These are phyloP conservation scores for Paramecium sonneborni DNA, from an alignment of 73 alveolate species.

Conservation along the genomic window DNA sequence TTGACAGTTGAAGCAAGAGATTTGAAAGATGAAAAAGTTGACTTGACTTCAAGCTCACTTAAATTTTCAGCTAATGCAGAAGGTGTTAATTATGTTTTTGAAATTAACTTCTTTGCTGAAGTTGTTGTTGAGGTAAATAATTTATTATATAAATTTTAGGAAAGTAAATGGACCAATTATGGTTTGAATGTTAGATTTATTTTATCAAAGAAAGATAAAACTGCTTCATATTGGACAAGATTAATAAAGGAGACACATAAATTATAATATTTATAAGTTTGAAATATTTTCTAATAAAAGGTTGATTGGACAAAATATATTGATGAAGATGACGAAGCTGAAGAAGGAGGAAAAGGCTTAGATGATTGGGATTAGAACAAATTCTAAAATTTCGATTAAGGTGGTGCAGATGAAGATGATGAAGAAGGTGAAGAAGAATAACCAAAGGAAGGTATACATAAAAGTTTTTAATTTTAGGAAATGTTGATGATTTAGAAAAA, in stretches of 20 bases:
- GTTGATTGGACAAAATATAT: conserved; percentile 72
- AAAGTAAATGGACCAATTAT: conserved; percentile 64
- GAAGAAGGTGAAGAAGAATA: conserved; percentile 73
- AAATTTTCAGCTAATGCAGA: conserved; percentile 73
- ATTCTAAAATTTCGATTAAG: conserved; percentile 72
- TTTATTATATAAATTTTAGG: conserved; percentile 59
- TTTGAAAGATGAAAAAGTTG: conserved; percentile 79
- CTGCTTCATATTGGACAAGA: conserved; percentile 81
- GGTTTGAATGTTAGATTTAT: conserved; percentile 59
- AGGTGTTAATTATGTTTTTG: conserved; percentile 69
- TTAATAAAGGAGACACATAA: conserved; percentile 70
- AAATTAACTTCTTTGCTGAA: conserved; percentile 72
- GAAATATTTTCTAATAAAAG: conserved; percentile 66
- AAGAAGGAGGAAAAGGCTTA: conserved; percentile 75
- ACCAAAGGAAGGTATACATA: conserved; percentile 11
- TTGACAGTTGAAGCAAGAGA: conserved; percentile 88
- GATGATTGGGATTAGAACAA: conserved; percentile 73
- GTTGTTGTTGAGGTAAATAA: conserved; percentile 71
- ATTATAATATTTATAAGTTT: conserved; percentile 56
- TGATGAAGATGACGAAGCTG: conserved; percentile 83
- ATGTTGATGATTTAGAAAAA: neutral
- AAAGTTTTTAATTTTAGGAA: neutral
- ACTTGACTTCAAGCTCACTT: conserved; percentile 74
- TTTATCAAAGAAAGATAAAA: conserved; percentile 72
- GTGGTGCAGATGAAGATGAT: conserved; percentile 48